Base-by-base conservation (phyloP, 2,329 filamentous ascomycete species). In the Westerdykella aurantiaca region DNA sequence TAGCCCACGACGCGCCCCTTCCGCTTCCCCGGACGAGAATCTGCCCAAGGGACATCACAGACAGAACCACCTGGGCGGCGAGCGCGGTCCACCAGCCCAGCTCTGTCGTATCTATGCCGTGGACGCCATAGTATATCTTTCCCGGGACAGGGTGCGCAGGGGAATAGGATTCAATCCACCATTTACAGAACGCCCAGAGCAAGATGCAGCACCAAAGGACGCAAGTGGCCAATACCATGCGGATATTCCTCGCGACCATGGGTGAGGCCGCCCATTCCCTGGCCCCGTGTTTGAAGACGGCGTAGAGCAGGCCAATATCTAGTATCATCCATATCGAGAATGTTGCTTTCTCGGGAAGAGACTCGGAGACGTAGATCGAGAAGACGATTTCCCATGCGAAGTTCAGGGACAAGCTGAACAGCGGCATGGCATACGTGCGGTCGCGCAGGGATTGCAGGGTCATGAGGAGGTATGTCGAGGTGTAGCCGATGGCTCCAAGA, bases 1-100 rank as follows among this genome's bases (percentile, higher is more conserved):
- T 93, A 0, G 88, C 88, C 0, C 72, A 76, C 41, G 69, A 71
- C 35, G 71, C 67, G 0, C 74, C 75, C 3, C 74, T 72, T 14
- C 72, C 74, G 51, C 76, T 73, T 1, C 69, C 68, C 41, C 75
- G 61, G 16, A 71, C 62, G 10, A 73, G 41, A 34, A 77, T 57
- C 69, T 74, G 73, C 17, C 66, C 64, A 42, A 75, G 47, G 6
- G 69, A 67, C 18, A 62, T 60, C 2, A 63, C 61, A 43, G 71
- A 74, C 34, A 67, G 58, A 9, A 68, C 54, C 41, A 72, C 56
- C 52, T 77, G 74, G 21, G 66, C 64, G 13, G 72, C 53, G 29
- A 70, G 69, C 1, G 72, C 72, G 6, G 71, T 72, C 71, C 73
- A 77, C 42, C 69, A 76, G 1, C 70, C 69, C 53, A 77, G 50